These are phyloP conservation scores for Globisporangium nunn DNA, from an alignment of 352 stramenopile species.

Conservation along the genomic window DNA sequence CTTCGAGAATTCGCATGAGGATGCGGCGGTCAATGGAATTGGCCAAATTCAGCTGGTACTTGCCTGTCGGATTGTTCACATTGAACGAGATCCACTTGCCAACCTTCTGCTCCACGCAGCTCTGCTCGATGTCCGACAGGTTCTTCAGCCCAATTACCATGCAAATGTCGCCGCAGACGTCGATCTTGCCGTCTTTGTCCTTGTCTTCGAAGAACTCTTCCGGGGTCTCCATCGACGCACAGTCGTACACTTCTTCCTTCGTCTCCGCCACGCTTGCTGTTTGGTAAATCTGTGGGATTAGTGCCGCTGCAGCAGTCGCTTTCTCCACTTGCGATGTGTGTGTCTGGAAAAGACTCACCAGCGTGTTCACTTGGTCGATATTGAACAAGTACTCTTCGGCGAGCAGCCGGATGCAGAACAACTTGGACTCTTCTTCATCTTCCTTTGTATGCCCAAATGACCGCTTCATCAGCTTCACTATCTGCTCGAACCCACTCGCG, in stretches of 20 bases:
- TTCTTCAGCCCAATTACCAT: constrained; percentile 62
- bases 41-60: constrained; percentile 62
- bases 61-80: constrained; percentile 53
- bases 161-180: constrained; percentile 74
- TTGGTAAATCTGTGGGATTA: constrained; percentile 61
- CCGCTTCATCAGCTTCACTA: constrained; percentile 30
- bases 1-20: constrained; percentile 59
- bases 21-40: constrained; percentile 68
- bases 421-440: constrained; percentile 47
- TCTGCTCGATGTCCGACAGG: constrained; percentile 61
- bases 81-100: constrained; percentile 81
- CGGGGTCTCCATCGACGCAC: constrained; percentile 44
- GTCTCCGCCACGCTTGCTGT: constrained; percentile 6
- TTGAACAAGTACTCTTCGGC: constrained; percentile 59
- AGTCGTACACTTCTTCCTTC: constrained; percentile 44
- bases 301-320: constrained; percentile 40
- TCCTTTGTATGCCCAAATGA: constrained; percentile 39
- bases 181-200: constrained; percentile 73
- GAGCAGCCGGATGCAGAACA: constrained; percentile 56
- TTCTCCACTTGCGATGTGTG: constrained; percentile 70
- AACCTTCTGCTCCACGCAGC: constrained; percentile 58
- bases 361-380: constrained; percentile 40
- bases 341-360: constrained; percentile 52
- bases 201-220: constrained; percentile 76
- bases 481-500: constrained; percentile 25